Conservation (phyloP, 306 rosid genomes). For the Carpinus viminea region DNA sequence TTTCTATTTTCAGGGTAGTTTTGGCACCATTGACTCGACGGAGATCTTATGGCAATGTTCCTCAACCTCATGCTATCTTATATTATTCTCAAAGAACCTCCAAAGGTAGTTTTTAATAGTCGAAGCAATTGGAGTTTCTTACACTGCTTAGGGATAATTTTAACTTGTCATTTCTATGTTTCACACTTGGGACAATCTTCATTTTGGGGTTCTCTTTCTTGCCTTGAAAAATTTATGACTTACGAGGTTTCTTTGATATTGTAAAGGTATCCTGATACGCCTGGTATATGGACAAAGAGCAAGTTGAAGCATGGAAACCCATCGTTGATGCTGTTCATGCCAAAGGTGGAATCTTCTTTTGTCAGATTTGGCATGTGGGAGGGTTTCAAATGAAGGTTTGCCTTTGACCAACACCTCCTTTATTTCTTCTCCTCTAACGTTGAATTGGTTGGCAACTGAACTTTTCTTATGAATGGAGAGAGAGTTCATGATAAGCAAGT, state of each 20-base stretch:
- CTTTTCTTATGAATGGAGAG: neutral
- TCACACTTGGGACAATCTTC: neutral
- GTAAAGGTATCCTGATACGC: constrained; percentile 29
- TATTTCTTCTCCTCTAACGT: neutral
- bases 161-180: neutral
- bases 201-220: neutral
- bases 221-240: neutral
- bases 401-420: neutral
- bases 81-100: constrained; percentile 63
- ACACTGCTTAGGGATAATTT: constrained; percentile 55
- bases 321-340: constrained; percentile 53
- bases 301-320: constrained; percentile 58
- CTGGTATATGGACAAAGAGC: constrained; percentile 57
- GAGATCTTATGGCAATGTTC: constrained; percentile 54
- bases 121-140: constrained; percentile 53
- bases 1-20: constrained; percentile 43
- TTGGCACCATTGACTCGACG: constrained; percentile 59
- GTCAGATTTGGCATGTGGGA: constrained; percentile 50
- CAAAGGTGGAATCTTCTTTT: constrained; percentile 47
- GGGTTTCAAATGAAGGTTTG: constrained; percentile 45
- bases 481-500: neutral
- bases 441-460: neutral
- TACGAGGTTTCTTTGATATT: neutral
- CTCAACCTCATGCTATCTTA: constrained; percentile 64
- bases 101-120: constrained; percentile 46